Percentiles rank a stretch among this genome's conserved stretches.
These are phyloP conservation scores for Termitomyces eurrhizus DNA, from an alignment of 768 basidiomycete genomes.

Conservation along the genomic window DNA sequence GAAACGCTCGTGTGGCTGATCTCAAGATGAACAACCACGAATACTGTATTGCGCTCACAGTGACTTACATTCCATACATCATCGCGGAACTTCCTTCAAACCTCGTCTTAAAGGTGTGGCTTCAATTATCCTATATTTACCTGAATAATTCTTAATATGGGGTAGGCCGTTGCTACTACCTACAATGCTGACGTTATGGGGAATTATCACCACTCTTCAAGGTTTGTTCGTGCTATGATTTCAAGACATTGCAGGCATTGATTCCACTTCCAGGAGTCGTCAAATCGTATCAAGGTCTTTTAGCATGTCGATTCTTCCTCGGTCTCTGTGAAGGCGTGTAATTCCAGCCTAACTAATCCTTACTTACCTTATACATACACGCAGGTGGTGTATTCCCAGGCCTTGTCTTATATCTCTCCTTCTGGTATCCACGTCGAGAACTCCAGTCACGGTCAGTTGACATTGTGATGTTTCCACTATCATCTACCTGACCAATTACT, in stretches of 20 bases:
- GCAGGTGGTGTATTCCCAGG: slow-evolving; percentile 57
- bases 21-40: slow-evolving; percentile 4
- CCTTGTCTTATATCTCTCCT: slow-evolving; percentile 53
- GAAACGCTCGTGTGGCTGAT: slow-evolving; percentile 2
- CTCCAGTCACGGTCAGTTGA: slow-evolving; percentile 38
- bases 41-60: background rate
- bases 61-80: background rate
- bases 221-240: slow-evolving; percentile 28
- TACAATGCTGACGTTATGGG: slow-evolving; percentile 62
- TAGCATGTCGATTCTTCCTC: slow-evolving; percentile 48
- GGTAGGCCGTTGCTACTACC: slow-evolving; percentile 26
- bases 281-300: slow-evolving; percentile 37
- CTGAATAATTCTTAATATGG: background rate
- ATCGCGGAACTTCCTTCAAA: slow-evolving; percentile 1
- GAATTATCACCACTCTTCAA: slow-evolving; percentile 61
- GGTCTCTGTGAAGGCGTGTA: slow-evolving; percentile 44
- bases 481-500: slow-evolving; percentile 31
- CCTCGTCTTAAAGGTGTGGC: background rate
- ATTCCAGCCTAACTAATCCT: background rate
- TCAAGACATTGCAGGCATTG: background rate
- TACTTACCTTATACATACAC: background rate
- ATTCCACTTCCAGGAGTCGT: slow-evolving; percentile 37
- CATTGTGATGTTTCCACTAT: slow-evolving; percentile 4
- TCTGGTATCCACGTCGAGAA: slow-evolving; percentile 48
- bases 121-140: background rate